These are phyloP conservation scores for Dalbergia oliveri DNA, from an alignment of 306 rosid genomes.

Conservation along the genomic window DNA sequence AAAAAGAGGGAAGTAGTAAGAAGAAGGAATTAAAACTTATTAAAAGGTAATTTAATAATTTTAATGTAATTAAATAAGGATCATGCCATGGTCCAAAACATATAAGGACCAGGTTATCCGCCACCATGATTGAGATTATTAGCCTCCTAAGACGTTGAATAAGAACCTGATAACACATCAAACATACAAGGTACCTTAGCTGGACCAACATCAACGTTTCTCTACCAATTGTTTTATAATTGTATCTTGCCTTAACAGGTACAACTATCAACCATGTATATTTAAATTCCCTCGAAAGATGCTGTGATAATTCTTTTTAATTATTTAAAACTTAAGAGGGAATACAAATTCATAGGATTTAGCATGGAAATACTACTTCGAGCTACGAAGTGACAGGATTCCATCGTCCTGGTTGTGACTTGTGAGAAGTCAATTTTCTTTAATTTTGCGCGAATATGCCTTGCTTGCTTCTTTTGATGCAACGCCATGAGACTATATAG, in stretches of 20 bases:
- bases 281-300: background rate
- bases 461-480: background rate
- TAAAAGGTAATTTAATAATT: too few relatives aligned
- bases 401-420: background rate
- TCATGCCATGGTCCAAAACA: too few relatives aligned
- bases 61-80: too few relatives aligned
- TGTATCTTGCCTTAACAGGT: background rate
- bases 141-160: background rate
- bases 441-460: background rate
- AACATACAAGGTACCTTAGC: background rate
- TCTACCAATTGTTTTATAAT: background rate
- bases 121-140: background rate
- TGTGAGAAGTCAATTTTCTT: background rate
- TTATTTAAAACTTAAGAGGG: background rate
- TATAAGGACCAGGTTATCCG: too few relatives aligned
- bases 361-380: background rate
- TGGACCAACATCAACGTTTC: background rate
- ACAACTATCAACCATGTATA: background rate
- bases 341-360: background rate
- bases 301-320: background rate
- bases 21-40: too few relatives aligned
- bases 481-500: background rate
- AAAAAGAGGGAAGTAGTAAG: too few relatives aligned
- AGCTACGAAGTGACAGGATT: background rate
- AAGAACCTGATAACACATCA: background rate